phyloP scores from a whole-genome alignment of 177 flowering plant genomes.

The Tripterygium wilfordii region DNA sequence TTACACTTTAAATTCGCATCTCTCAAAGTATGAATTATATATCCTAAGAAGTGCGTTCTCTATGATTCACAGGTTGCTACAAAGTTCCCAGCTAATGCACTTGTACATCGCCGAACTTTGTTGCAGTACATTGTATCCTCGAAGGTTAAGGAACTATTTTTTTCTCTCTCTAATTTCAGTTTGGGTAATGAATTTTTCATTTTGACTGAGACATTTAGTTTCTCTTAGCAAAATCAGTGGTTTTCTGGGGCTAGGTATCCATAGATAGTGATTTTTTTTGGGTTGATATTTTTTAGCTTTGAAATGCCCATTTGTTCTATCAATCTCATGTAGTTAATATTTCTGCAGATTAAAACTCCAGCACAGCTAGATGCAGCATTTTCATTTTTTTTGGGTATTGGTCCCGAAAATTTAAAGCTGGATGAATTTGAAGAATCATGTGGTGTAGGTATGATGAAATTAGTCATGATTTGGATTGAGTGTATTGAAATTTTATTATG shows the following conservation, averaged over 20 bases:
- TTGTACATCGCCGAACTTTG: constrained; percentile 66
- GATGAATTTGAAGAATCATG: constrained; percentile 84
- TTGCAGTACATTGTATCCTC: constrained; percentile 52
- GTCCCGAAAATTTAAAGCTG: constrained; percentile 39
- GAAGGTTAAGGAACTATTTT: constrained; percentile 41
- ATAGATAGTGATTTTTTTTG: background rate
- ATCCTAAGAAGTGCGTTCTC: too few relatives aligned
- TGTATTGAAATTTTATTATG: too few relatives aligned
- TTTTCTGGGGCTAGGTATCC: background rate
- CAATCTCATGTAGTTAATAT: background rate
- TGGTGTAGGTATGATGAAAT: constrained; percentile 73
- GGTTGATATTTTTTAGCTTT: background rate
- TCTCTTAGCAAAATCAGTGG: too few relatives aligned
- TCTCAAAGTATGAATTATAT: too few relatives aligned
- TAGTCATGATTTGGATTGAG: background rate
- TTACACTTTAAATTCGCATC: too few relatives aligned
- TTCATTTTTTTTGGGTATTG: constrained; percentile 41
- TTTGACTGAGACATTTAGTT: too few relatives aligned
- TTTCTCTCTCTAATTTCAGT: background rate
- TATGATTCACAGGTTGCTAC: constrained; percentile 65
- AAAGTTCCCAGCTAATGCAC: constrained; percentile 84
- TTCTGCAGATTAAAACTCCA: constrained; percentile 73
- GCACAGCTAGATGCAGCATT: constrained; percentile 88
- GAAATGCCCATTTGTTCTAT: background rate
- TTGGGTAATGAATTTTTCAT: background rate